Percentiles rank a stretch among this genome's conserved stretches.
Conservation (phyloP, 495 filamentous ascomycete genomes). For the Penicillium pancosmium region DNA sequence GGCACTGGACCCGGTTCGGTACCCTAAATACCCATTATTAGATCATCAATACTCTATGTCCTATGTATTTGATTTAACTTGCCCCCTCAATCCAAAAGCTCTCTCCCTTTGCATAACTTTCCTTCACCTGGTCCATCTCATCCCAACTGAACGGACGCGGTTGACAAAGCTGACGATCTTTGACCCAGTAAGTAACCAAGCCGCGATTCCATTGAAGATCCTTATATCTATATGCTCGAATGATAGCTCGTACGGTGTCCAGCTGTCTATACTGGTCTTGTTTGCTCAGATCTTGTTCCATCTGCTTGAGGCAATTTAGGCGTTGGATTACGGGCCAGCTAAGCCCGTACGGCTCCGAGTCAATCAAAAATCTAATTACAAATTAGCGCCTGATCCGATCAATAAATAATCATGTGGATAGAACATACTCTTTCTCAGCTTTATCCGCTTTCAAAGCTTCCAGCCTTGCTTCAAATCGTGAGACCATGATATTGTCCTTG, state of each 20-base stretch:
- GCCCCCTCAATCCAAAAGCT: slow-evolving; percentile 12
- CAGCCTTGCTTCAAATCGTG: not conserved
- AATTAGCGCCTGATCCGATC: not conserved
- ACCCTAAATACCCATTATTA: not conserved
- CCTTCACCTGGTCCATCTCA: not conserved
- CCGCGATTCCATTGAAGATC: slow-evolving; percentile 2
- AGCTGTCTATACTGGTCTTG: not conserved
- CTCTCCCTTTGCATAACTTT: not conserved
- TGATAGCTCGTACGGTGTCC: not conserved
- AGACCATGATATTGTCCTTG: slow-evolving; percentile 8
- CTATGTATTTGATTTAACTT: not conserved
- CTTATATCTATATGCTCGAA: not conserved
- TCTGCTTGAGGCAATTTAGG: slow-evolving; percentile 1
- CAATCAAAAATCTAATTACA: not conserved
- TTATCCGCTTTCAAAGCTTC: not conserved
- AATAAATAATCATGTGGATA: not conserved
- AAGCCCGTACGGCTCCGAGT: not conserved
- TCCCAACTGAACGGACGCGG: slow-evolving; percentile 9
- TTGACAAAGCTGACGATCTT: slow-evolving; percentile 11
- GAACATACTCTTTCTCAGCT: slow-evolving; percentile 1
- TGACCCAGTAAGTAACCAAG: slow-evolving; percentile 12
- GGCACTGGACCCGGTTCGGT: not conserved
- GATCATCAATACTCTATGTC: not conserved
- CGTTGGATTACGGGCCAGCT: slow-evolving; percentile 4
- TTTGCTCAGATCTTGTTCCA: not conserved